Base-by-base conservation (phyloP, 306 rosid species). In the Cicer cuneatum region DNA sequence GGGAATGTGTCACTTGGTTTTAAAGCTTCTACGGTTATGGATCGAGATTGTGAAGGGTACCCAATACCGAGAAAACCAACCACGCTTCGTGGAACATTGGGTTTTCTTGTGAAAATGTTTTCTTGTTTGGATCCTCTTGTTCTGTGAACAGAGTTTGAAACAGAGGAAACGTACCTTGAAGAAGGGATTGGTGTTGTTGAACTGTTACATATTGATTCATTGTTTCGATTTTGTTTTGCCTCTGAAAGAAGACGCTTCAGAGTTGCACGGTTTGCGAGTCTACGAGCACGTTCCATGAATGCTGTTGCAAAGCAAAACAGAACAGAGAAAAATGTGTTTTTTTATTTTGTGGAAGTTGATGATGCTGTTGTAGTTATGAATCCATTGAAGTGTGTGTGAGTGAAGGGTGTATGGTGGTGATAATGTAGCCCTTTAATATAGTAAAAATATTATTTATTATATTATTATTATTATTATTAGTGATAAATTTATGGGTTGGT, bases 201-300 rank as follows among this genome's bases (percentile, higher is more conserved):
- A 49, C 10, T 82, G 49, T 78, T 81, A 43, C 84, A 19, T 40
- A 81, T 13, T 2, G 97, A 60, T n/a, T 87, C 96, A 64, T 76
- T 85, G 52, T 83, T 89, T 10, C 95, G 85, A 60, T 62, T 61
- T 49, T 83, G 96, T 74, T 86, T 95, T 5, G 97, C 92, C 48
- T 88, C 89, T 10, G 99, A 86, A 47, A 89, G 84, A 15, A 95
- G 78, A 68, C 98, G 99, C 71, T 83, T 89, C 86, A 95, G 89
- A 73, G 86, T 85, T 38, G 99, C 88, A 60, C 90, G 89, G 88
- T 90, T 95, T 2, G 96, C 99, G 10, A 92, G 80, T 48, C 98
- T 85, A 74, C 99, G 80, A 8, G 97, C 99, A 52, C 99, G 98
- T 74, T 95, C 99, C 99, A 95, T 95, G 69, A 49, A n/a, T 75